Base-by-base conservation (phyloP, 208 protist genomes). In the Leishmania tropica region DNA sequence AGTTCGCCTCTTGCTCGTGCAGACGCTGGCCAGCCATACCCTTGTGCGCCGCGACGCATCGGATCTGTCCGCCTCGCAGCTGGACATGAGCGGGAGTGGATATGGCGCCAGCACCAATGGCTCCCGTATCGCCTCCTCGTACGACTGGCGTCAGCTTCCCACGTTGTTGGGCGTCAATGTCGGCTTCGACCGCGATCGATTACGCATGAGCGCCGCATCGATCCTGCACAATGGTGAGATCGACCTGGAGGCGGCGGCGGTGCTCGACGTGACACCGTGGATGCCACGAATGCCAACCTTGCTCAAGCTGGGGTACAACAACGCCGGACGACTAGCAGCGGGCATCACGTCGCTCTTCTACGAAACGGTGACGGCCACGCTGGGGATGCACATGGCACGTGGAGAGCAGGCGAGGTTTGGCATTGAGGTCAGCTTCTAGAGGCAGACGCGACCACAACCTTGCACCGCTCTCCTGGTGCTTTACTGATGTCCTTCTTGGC, bases 261-360 rank as follows among this genome's bases (percentile, higher is more conserved):
- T 92, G 79, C 48, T 92, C 42, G 93, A 96, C 51, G 65, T 81
- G 54, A 95, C 90, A 28, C 86, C 93, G n/a, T 75, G 90, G 70
- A 85, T 90, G 76, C 84, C 84, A 19, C 74, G 74, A 24, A 92
- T 85, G 70, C 93, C 91, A n/a, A 93, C 91, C 15, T 70, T 93
- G 76, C 53, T 96, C 67, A 88, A 89, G 79, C 31, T 96, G 21
- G 93, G 93, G 31, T 92, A 88, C 79, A 95, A 95, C 77, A 94
- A 93, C 72, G 77, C 86, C 15, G 87, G 92, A 13, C 85, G 89
- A 58, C 58, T 94, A 24, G 91, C 90, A 0, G 65, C 89, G 7
- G 89, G 90, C 60, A 87, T 96, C n/a, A 87, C 89, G 21, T 93
- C 91, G 77, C 85, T 93, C 72, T 87, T 96, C 47, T 88, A 92